Conservation (phyloP, 805 yeast species). For the Candida palmyrensis region DNA sequence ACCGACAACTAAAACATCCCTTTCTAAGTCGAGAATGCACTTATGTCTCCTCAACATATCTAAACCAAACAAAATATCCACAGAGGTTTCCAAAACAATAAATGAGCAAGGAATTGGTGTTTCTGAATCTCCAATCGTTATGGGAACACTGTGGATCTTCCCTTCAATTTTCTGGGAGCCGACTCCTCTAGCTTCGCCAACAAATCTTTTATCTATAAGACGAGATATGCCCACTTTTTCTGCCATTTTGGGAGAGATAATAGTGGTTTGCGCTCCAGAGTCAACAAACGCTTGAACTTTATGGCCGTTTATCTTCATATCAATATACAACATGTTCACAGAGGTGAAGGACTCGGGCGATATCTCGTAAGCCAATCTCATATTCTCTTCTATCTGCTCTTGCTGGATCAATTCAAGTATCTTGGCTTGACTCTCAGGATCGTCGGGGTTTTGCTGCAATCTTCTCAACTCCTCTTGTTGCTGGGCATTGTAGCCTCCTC, state of each 20-base stretch:
- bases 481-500: conserved; percentile 5
- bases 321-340: conserved; percentile 80
- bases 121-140: conserved; percentile 58
- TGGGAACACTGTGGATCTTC: conserved; percentile 81
- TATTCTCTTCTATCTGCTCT: conserved; percentile 73
- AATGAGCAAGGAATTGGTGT: conserved; percentile 38
- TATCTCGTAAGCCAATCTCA: conserved; percentile 74
- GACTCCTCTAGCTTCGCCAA: conserved; percentile 86
- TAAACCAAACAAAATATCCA: conserved; percentile 78
- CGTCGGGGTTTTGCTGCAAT: conserved; percentile 61
- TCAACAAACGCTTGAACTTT: conserved; percentile 92
- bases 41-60: conserved; percentile 89
- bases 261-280: conserved; percentile 91
- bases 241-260: conserved; percentile 75
- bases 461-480: conserved; percentile 40
- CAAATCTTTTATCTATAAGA: conserved; percentile 72
- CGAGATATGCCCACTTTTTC: conserved; percentile 64
- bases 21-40: conserved; percentile 70
- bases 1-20: conserved; percentile 56
- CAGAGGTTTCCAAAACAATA: conserved; percentile 53
- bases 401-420: conserved; percentile 65
- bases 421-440: conserved; percentile 60
- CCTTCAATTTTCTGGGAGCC: conserved; percentile 80
- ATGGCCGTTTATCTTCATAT: conserved; percentile 71
- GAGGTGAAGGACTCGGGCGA: conserved; percentile 86